Evolutionary conservation across 2,329 filamentous ascomycete species (phyloP), one percentile per base, ranked within the genome.

Genomic region (Camptophora hylomeconis): DNA sequence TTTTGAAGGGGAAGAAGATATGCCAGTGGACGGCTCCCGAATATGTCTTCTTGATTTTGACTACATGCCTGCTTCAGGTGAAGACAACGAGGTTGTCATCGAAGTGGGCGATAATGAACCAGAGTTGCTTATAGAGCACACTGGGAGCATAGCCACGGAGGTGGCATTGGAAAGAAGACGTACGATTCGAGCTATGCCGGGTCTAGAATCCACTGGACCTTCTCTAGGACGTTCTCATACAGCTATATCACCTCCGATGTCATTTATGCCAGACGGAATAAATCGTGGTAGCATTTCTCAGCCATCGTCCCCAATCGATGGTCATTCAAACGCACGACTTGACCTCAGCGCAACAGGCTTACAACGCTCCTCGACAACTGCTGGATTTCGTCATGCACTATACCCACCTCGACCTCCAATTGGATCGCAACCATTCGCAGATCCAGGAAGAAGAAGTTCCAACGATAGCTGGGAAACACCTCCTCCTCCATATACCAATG

Each of bases 21-120:
- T 80, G 45, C 80, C 81, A 39, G 67, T 81, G n/a, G 81, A 87
- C 45, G 80, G 80, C 5, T 80, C 80, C 9, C 68, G 80, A 36
- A 59, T 89, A 23, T 67, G 70, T 7, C 57, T 87, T 6, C 58
- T 86, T 24, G 80, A 87, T 49, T 87, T 87, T 49, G 69, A 76
- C 39, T 79, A 79, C 41, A 58, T 64, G 1, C 43, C 64, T 2
- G 53, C 46, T 4, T 59, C 80, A 46, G 77, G 75, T 3, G 50
- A 54, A 23, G 61, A 63, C 32, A 56, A 53, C 1, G 68, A 78
- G 35, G 53, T 80, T 22, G 74, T 65, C 2, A 76, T 89, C 29
- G 80, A 87, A 46, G 72, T 87, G 15, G 81, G 81, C 7, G 72
- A 74, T 17, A 67, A 67, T 14, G 63, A 75, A 26, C 72, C 80